Percentiles rank a stretch among this genome's conserved stretches.
Evolutionary conservation across 768 basidiomycete genomes (phyloP).

Genomic region (Leccinum uliginosum): DNA sequence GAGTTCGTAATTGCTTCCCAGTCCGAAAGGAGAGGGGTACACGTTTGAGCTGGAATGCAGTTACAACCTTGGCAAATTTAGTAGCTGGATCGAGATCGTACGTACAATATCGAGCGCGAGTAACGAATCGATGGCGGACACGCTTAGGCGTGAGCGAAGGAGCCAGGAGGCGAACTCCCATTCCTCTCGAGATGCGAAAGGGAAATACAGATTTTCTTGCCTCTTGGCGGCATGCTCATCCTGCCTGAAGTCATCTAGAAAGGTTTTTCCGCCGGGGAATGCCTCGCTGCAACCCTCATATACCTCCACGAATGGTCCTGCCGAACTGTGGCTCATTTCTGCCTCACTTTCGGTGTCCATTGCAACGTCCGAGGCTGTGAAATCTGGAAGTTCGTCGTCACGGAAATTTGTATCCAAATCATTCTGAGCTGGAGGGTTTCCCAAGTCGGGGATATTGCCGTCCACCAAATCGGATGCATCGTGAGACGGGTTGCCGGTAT

Average conservation of each 20-base stretch:
- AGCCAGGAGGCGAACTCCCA: background rate
- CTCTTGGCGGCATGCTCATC: constrained; percentile 21
- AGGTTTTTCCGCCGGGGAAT: constrained; percentile 7
- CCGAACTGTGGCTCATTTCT: background rate
- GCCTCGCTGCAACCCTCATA: background rate
- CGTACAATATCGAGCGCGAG: background rate
- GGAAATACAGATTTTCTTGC: constrained; percentile 10
- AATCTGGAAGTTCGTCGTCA: background rate
- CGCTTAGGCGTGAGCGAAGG: background rate
- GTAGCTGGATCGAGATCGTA: background rate
- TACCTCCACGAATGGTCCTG: background rate
- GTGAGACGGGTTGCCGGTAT: too few relatives aligned
- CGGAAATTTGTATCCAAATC: too few relatives aligned
- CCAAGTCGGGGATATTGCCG: too few relatives aligned
- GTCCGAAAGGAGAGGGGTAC: background rate
- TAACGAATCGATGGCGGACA: background rate
- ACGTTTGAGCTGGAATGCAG: background rate
- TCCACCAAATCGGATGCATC: too few relatives aligned
- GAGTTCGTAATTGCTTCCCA: background rate
- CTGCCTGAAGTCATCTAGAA: constrained; percentile 26
- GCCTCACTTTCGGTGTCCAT: background rate
- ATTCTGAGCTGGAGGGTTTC: too few relatives aligned
- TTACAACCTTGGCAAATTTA: too few relatives aligned
- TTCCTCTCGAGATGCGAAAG: background rate
- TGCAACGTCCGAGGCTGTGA: background rate